These are phyloP conservation scores for Suhomyces bolitotheri DNA, from an alignment of 1,139 yeast genomes.

Conservation along the genomic window DNA sequence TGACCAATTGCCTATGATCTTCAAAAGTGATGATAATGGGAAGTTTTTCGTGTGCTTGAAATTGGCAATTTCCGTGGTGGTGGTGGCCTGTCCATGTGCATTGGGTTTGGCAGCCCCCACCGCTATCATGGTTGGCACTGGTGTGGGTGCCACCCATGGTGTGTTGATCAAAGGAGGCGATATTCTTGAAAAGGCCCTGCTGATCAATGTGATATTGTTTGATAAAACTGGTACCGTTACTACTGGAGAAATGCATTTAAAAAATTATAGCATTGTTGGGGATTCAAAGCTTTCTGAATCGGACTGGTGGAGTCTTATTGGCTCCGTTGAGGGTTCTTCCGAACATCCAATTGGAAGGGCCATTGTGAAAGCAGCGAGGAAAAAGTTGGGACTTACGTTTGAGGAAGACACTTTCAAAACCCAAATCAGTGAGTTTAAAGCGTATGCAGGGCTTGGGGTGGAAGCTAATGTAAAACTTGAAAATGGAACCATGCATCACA, in stretches of 20 bases:
- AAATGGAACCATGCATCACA: constrained; percentile 23
- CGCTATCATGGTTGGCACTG: constrained; percentile 98
- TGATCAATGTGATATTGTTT: constrained; percentile 69
- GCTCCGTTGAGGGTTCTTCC: constrained; percentile 65
- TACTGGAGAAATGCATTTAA: constrained; percentile 72
- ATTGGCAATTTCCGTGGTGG: constrained; percentile 88
- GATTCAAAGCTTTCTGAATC: constrained; percentile 6
- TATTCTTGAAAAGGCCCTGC: constrained; percentile 71
- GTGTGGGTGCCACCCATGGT: constrained; percentile 89
- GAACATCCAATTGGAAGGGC: constrained; percentile 92
- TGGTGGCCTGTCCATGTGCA: constrained; percentile 98
- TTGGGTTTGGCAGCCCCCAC: constrained; percentile 97
- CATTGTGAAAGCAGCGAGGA: constrained; percentile 40
- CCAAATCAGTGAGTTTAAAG: constrained; percentile 43
- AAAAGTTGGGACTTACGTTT: constrained; percentile 28
- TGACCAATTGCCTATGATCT: constrained; percentile 51
- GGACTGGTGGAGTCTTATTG: constrained; percentile 59
- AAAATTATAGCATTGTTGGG: constrained; percentile 20
- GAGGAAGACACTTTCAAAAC: constrained; percentile 37
- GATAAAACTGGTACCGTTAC: constrained; percentile 98
- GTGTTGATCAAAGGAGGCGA: constrained; percentile 93
- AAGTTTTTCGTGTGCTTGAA: constrained; percentile 69
- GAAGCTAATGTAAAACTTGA: constrained; percentile 41
- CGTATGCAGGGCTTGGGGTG: constrained; percentile 73
- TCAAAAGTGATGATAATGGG: constrained; percentile 55